Evolutionary conservation across 164 flowering plant genomes (phyloP).

Genomic region (Chimonanthus praecox): DNA sequence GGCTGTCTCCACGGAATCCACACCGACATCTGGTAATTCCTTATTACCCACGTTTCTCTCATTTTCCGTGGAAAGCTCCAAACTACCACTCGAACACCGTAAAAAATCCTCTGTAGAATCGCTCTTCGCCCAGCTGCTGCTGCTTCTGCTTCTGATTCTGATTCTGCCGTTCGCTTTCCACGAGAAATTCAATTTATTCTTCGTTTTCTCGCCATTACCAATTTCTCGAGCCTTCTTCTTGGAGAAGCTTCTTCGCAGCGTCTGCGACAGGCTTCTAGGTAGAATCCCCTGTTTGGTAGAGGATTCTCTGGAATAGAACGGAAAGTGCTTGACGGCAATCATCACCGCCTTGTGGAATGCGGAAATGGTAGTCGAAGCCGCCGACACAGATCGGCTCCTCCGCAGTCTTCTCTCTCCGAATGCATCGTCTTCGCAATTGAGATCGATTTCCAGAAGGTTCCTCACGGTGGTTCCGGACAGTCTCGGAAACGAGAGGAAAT

Average conservation of each 20-base stretch:
- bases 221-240: constrained; percentile 33
- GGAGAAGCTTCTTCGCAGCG: constrained; percentile 39
- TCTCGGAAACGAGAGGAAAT: constrained; percentile 57
- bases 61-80: constrained; percentile 22
- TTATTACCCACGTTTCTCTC: constrained; percentile 25
- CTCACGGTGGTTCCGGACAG: constrained; percentile 38
- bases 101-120: constrained; percentile 29
- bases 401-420: constrained; percentile 1
- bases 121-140: constrained; percentile 32
- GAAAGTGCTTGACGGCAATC: constrained; percentile 44
- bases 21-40: constrained; percentile 22
- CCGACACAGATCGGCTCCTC: constrained; percentile 21
- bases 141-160: constrained; percentile 2
- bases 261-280: constrained; percentile 38
- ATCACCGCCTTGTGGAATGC: constrained; percentile 53
- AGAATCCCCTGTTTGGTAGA: constrained; percentile 20
- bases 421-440: constrained; percentile 17
- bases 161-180: constrained; percentile 1
- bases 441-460: constrained; percentile 44
- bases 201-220: constrained; percentile 26
- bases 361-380: constrained; percentile 27
- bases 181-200: constrained; percentile 23
- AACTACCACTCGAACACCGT: constrained; percentile 27
- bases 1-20: constrained; percentile 30
- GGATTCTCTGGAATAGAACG: constrained; percentile 23